phyloP scores from a whole-genome alignment of 139 green algal genomes.

The Haematococcus lacustris region DNA sequence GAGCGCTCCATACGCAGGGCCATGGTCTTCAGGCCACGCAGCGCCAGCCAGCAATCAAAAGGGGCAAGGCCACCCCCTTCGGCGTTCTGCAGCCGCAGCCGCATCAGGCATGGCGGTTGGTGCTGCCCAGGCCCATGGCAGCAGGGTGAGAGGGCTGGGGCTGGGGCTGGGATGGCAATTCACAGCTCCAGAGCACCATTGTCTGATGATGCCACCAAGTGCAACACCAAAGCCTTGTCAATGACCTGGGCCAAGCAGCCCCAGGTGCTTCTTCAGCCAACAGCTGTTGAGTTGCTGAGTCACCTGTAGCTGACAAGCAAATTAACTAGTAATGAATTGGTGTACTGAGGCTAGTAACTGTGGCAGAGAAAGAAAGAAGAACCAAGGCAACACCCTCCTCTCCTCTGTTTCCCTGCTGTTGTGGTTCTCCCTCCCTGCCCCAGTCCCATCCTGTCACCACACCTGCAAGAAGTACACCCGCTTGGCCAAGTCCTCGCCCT shows the following conservation, averaged over 20 bases:
- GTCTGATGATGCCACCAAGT: no score
- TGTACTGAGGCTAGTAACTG: no score
- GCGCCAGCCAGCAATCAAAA: slow-evolving; percentile 93
- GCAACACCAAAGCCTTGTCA: no score
- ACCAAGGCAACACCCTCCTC: not conserved
- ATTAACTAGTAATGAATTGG: no score
- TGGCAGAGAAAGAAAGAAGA: no score
- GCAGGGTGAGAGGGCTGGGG: no score
- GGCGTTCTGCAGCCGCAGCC: slow-evolving; percentile 80
- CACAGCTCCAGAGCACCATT: no score
- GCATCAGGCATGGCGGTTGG: no score
- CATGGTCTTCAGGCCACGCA: slow-evolving; percentile 97
- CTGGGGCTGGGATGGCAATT: no score
- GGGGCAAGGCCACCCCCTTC: slow-evolving; percentile 79
- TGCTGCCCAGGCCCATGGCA: no score
- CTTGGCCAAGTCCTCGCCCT: slow-evolving; percentile 61
- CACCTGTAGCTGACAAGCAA: no score
- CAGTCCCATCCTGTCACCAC: not conserved
- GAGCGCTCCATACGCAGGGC: slow-evolving; percentile 84
- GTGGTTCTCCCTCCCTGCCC: not conserved
- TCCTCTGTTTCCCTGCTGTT: not conserved
- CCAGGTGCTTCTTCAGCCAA: not conserved
- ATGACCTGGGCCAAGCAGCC: not conserved
- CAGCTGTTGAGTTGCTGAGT: not conserved
- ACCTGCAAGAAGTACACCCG: slow-evolving; percentile 65